phyloP scores from a whole-genome alignment of 805 yeast genomes.

The Kluyveromyces starmeri region DNA sequence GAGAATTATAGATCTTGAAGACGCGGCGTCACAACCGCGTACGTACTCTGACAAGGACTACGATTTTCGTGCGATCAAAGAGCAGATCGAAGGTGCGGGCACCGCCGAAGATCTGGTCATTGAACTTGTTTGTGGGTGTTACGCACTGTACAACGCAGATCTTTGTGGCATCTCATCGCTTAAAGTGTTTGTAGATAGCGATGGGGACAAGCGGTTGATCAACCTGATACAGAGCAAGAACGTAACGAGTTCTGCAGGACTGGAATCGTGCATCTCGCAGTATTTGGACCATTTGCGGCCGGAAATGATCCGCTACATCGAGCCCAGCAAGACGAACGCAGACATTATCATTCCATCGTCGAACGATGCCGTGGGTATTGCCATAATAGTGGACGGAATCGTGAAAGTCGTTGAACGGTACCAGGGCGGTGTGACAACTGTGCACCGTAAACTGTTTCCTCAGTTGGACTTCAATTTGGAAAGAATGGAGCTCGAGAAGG shows the following conservation, averaged over 20 bases:
- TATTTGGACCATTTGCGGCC: slow-evolving; percentile 25
- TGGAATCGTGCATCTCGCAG: slow-evolving; percentile 18
- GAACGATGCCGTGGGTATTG: slow-evolving; percentile 22
- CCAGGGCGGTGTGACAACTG: slow-evolving; percentile 9
- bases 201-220: slow-evolving; percentile 76
- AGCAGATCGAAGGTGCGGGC: slow-evolving; percentile 5
- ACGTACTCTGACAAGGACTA: slow-evolving; percentile 21
- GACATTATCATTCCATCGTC: slow-evolving; percentile 27
- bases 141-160: slow-evolving; percentile 60
- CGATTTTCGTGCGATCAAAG: slow-evolving; percentile 26
- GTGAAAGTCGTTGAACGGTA: slow-evolving; percentile 21
- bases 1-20: slow-evolving; percentile 37
- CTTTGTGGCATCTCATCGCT: slow-evolving; percentile 50
- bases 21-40: slow-evolving; percentile 9
- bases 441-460: slow-evolving; percentile 10
- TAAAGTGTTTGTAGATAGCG: slow-evolving; percentile 72
- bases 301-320: slow-evolving; percentile 25
- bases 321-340: slow-evolving; percentile 24
- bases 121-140: slow-evolving; percentile 62
- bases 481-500: slow-evolving; percentile 25
- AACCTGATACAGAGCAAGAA: slow-evolving; percentile 47
- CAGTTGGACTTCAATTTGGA: slow-evolving; percentile 25
- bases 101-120: slow-evolving; percentile 20
- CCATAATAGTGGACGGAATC: slow-evolving; percentile 26
- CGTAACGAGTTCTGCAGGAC: slow-evolving; percentile 10